These are phyloP conservation scores for Talaromyces ruber DNA, from an alignment of 495 filamentous ascomycete species.

Conservation along the genomic window DNA sequence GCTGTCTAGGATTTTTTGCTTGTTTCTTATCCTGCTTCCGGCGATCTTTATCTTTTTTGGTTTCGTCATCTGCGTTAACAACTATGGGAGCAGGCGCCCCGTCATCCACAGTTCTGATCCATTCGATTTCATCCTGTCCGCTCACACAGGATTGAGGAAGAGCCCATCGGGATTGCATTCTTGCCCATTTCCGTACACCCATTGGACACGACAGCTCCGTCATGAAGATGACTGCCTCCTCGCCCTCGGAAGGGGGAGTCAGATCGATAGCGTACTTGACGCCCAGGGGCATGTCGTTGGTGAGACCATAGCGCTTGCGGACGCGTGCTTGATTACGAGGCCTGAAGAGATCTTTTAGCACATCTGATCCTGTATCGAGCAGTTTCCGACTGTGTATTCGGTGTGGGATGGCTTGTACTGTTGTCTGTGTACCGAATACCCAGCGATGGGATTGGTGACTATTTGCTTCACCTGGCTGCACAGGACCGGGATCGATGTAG, in stretches of 20 bases:
- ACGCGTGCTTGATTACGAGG: constrained; percentile 21
- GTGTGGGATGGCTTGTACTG: constrained; percentile 25
- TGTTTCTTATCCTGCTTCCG: not conserved
- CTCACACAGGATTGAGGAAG: constrained; percentile 31
- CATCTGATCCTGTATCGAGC: constrained; percentile 34
- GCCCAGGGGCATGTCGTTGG: constrained; percentile 22
- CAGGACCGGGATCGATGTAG: constrained; percentile 38
- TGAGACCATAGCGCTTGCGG: constrained; percentile 22
- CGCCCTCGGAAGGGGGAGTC: constrained; percentile 49
- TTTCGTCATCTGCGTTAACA: not conserved
- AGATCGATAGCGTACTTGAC: constrained; percentile 54
- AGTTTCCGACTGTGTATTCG: constrained; percentile 36
- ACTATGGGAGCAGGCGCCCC: not conserved
- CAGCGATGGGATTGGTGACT: constrained; percentile 3
- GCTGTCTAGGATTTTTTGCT: not conserved
- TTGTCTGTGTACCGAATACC: constrained; percentile 9
- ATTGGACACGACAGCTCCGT: constrained; percentile 50
- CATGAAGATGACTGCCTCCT: constrained; percentile 49
- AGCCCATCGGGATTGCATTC: constrained; percentile 31
- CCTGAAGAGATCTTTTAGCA: constrained; percentile 39
- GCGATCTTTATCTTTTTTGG: not conserved
- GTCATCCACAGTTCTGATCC: not conserved
- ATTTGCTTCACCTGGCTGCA: constrained; percentile 15
- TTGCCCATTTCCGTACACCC: constrained; percentile 37
- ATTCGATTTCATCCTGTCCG: constrained; percentile 24